A percentile compares a stretch with the other conserved stretches of the same genome.
phyloP scores from a whole-genome alignment of 2,329 filamentous ascomycete species.

The Sarocladium strictum region DNA sequence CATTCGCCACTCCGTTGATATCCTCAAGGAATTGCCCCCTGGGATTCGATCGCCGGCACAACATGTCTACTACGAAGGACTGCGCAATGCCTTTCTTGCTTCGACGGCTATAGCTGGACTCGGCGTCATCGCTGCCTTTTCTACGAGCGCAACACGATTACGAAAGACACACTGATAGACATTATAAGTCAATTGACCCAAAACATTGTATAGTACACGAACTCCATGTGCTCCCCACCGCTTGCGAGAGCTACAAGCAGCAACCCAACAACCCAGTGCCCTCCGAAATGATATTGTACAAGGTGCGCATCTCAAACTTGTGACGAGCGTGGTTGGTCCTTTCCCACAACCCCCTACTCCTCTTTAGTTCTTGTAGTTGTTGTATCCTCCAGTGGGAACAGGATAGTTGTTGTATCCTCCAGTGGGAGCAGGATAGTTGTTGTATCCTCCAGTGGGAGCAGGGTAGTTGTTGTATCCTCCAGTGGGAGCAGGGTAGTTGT shows the following conservation, averaged over 20 bases:
- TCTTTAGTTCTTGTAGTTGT: not conserved
- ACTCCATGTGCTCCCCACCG: no score
- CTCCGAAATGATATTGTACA: no score
- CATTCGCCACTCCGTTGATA: constrained; percentile 55
- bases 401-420: constrained; percentile 12
- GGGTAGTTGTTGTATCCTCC: constrained; percentile 14
- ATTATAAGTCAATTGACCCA: not conserved
- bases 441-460: constrained; percentile 11
- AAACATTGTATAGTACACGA: no score
- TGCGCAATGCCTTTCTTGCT: constrained; percentile 48
- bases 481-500: constrained; percentile 4
- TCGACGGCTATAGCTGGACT: constrained; percentile 46
- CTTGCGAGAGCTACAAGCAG: no score
- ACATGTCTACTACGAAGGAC: constrained; percentile 53
- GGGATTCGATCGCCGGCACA: constrained; percentile 51
- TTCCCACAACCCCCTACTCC: no score
- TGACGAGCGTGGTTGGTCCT: no score
- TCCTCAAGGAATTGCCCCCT: constrained; percentile 46
- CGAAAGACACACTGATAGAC: constrained; percentile 22
- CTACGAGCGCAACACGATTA: constrained; percentile 23
- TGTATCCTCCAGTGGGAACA: constrained; percentile 10
- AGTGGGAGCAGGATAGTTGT: constrained; percentile 6
- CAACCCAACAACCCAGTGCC: not conserved
- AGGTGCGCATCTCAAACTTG: no score
- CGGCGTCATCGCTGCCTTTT: constrained; percentile 28